phyloP scores from a whole-genome alignment of 2,329 filamentous ascomycete genomes.

The Pleomassaria siparia region DNA sequence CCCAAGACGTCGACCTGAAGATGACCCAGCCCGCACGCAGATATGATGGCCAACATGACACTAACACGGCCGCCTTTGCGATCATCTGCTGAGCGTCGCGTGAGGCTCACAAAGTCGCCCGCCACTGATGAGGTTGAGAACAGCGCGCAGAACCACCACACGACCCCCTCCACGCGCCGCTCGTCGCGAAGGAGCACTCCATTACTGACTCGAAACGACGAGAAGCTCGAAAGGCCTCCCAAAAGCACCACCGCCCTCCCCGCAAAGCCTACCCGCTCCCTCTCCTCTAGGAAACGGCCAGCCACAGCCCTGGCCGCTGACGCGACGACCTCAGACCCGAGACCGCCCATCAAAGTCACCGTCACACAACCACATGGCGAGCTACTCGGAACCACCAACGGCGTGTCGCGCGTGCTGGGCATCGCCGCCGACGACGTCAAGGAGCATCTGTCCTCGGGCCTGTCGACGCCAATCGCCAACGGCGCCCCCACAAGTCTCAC shows the following conservation, averaged over 20 bases:
- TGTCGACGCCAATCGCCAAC: conserved; percentile 34
- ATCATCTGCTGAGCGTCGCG: conserved; percentile 31
- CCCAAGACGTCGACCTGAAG: conserved; percentile 22
- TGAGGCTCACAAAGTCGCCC: conserved; percentile 30
- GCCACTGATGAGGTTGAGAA: conserved; percentile 27
- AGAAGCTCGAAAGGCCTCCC: conserved; percentile 17
- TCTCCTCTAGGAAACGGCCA: conserved; percentile 36
- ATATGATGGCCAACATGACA: conserved; percentile 32
- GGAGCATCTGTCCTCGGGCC: conserved; percentile 31
- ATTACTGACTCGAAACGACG: conserved; percentile 24
- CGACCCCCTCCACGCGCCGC: conserved; percentile 29
- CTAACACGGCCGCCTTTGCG: conserved; percentile 25
- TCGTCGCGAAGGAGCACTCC: conserved; percentile 25
- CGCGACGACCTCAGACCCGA: conserved; percentile 26
- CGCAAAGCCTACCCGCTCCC: conserved; percentile 23
- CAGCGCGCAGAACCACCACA: conserved; percentile 19
- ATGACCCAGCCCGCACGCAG: conserved; percentile 31
- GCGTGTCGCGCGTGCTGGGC: conserved; percentile 40
- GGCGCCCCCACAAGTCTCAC: conserved; percentile 26
- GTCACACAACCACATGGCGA: conserved; percentile 47
- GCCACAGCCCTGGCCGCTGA: conserved; percentile 20
- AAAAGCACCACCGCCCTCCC: conserved; percentile 3
- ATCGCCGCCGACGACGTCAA: conserved; percentile 30
- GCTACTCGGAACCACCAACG: conserved; percentile 47
- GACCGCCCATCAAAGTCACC: conserved; percentile 47